Conservation (phyloP, 1,284 basidiomycete species). For the Ceratobasidium sp. region DNA sequence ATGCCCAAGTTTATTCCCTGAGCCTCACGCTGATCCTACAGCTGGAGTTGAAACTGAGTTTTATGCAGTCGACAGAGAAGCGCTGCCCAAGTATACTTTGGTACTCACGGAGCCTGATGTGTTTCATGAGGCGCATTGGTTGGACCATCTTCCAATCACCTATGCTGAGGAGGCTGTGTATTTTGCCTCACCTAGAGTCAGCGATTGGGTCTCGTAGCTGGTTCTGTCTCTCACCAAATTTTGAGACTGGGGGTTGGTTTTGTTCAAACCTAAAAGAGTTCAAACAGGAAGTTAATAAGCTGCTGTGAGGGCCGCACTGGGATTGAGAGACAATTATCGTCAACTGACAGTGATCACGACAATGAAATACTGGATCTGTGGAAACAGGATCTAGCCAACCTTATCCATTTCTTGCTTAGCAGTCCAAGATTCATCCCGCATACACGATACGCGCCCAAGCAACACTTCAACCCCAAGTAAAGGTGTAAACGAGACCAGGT, state of each 20-base stretch:
- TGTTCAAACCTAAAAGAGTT: conserved; percentile 51
- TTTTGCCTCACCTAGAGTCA: not conserved
- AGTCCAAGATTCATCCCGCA: conserved; percentile 17
- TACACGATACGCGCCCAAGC: conserved; percentile 27
- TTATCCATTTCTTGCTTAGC: conserved; percentile 52
- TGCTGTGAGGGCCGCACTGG: conserved; percentile 54
- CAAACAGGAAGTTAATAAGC: conserved; percentile 49
- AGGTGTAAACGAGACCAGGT: not conserved
- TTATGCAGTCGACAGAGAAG: not conserved
- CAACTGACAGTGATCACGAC: conserved; percentile 51
- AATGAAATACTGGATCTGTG: conserved; percentile 56
- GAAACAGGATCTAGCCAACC: conserved; percentile 56
- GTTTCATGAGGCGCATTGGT: not conserved
- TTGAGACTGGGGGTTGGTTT: conserved; percentile 27
- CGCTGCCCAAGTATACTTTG: not conserved
- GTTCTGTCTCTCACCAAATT: not conserved
- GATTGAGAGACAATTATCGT: conserved; percentile 51
- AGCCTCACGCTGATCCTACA: conserved; percentile 4
- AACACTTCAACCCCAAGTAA: not conserved
- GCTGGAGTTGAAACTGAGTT: not conserved
- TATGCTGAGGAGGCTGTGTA: not conserved
- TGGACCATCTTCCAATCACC: not conserved
- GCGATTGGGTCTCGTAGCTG: not conserved
- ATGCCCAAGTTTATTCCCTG: not conserved
- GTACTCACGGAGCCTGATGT: not conserved